Evolutionary conservation across 2,329 filamentous ascomycete species (phyloP).

Genomic region (Paraconiothyrium sp.): DNA sequence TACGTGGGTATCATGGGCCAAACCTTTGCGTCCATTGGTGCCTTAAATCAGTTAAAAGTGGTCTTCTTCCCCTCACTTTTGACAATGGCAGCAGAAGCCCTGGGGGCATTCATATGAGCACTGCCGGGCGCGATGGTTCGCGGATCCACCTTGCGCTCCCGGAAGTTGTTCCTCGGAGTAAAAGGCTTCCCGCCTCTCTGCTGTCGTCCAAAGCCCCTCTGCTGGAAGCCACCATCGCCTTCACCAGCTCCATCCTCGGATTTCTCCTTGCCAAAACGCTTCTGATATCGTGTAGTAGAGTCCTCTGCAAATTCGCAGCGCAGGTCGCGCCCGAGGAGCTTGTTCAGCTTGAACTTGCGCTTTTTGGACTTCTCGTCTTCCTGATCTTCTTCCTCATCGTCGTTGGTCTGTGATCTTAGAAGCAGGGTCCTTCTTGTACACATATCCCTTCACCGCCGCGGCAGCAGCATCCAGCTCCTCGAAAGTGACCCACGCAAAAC

Average conservation of each 20-base stretch:
- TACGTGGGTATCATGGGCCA: conserved; percentile 13
- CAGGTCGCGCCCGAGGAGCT: conserved; percentile 79
- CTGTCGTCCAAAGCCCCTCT: conserved; percentile 24
- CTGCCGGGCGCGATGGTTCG: conserved; percentile 55
- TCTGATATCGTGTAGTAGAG: conserved; percentile 87
- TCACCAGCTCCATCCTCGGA: conserved; percentile 31
- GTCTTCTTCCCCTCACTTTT: conserved; percentile 81
- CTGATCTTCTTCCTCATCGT: conserved; percentile 61
- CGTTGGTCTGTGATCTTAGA: conserved; percentile 57
- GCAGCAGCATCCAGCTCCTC: conserved; percentile 78
- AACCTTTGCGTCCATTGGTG: not conserved
- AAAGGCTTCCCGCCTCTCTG: conserved; percentile 35
- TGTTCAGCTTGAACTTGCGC: conserved; percentile 82
- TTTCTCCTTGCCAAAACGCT: conserved; percentile 84
- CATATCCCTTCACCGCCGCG: conserved; percentile 81
- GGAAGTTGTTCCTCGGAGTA: conserved; percentile 24
- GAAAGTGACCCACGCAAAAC: conserved; percentile 95
- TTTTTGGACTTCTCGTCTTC: conserved; percentile 58
- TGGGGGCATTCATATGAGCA: conserved; percentile 59
- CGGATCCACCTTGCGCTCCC: conserved; percentile 53
- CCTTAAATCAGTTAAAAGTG: conserved; percentile 69
- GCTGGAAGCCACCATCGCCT: conserved; percentile 40
- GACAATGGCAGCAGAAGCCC: conserved; percentile 82
- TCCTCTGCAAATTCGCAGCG: conserved; percentile 96
- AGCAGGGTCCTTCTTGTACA: conserved; percentile 70